phyloP scores from a whole-genome alignment of 352 stramenopile species.

The Globisporangium emineosum region DNA sequence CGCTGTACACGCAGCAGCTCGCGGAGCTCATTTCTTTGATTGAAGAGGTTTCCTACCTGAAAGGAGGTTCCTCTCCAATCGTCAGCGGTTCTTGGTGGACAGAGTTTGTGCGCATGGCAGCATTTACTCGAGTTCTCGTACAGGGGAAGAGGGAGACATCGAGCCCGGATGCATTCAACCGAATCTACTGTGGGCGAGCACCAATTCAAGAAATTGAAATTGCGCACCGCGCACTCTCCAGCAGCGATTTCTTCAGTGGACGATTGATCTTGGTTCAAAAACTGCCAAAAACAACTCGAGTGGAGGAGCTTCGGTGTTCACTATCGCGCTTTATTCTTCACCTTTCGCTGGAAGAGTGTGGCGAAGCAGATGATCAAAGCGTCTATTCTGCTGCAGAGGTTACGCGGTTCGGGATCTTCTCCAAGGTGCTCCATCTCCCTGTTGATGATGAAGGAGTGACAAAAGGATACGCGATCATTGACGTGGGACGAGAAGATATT shows the following conservation, averaged over 20 bases:
- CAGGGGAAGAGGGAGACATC: conserved; percentile 38
- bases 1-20: conserved; percentile 63
- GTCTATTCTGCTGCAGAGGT: conserved; percentile 65
- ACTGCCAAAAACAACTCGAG: conserved; percentile 49
- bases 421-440: conserved; percentile 55
- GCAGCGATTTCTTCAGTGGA: conserved; percentile 39
- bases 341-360: conserved; percentile 67
- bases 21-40: conserved; percentile 58
- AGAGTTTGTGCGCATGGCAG: conserved; percentile 54
- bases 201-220: conserved; percentile 56
- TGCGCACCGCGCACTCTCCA: conserved; percentile 26
- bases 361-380: conserved; percentile 74
- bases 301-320: conserved; percentile 32
- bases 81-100: conserved; percentile 51
- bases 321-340: conserved; percentile 63
- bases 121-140: conserved; percentile 50
- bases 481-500: conserved; percentile 67
- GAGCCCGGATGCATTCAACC: conserved; percentile 37
- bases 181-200: conserved; percentile 52
- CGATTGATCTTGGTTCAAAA: conserved; percentile 67
- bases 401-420: conserved; percentile 59
- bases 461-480: conserved; percentile 58
- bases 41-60: conserved; percentile 55
- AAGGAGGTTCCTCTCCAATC: conserved; percentile 42
- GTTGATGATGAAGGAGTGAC: conserved; percentile 44